These are phyloP conservation scores for Maudiozyma turicensis DNA, from an alignment of 805 yeast species.

Conservation along the genomic window DNA sequence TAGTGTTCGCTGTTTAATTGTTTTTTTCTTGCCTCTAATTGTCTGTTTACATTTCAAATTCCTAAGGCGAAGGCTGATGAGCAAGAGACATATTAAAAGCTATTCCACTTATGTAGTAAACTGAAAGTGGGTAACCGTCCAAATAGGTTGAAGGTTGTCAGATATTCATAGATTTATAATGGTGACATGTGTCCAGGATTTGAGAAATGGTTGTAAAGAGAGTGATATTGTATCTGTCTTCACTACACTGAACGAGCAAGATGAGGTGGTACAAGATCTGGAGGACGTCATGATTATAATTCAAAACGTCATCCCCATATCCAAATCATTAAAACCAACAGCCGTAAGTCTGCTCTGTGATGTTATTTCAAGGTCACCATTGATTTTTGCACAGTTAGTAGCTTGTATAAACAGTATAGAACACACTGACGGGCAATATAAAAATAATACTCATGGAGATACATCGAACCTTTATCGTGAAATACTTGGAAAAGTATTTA, in stretches of 20 bases:
- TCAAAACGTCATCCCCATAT: slow-evolving; percentile 16
- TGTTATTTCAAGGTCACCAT: slow-evolving; percentile 8
- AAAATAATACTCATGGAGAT: neutral
- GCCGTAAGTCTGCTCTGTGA: slow-evolving; percentile 3
- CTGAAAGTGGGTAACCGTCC: no score
- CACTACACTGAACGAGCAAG: neutral
- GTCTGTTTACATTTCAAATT: no score
- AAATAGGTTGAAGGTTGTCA: no score
- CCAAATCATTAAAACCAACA: slow-evolving; percentile 14
- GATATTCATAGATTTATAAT: no score
- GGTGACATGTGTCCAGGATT: no score
- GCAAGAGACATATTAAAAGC: no score
- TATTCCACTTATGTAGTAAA: no score
- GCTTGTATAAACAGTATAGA: slow-evolving; percentile 3
- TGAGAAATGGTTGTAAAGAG: neutral
- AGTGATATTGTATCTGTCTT: neutral
- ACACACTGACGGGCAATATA: neutral
- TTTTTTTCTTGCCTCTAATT: no score
- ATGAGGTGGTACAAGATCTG: slow-evolving; percentile 1
- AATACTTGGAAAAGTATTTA: neutral
- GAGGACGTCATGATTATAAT: slow-evolving; percentile 9
- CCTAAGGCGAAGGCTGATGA: no score
- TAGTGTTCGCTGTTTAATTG: no score
- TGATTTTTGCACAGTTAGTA: slow-evolving; percentile 17
- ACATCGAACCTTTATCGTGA: neutral